phyloP scores from a whole-genome alignment of 139 green algal genomes.

The Parachlorella kessleri region DNA sequence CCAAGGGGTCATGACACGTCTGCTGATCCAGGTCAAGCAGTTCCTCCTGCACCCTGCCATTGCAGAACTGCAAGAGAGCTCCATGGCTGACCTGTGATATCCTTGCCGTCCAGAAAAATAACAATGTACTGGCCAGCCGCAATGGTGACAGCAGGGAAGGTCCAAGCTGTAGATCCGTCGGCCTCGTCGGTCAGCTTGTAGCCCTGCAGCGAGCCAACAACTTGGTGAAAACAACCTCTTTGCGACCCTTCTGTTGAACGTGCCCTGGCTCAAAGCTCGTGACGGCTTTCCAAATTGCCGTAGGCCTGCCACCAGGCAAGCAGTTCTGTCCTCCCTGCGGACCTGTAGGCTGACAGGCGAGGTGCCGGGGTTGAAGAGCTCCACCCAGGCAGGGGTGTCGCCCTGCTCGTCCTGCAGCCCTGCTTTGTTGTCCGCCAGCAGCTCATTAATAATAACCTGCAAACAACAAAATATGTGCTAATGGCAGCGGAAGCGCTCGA shows the following conservation, averaged over 20 bases:
- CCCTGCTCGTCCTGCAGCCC: slow-evolving; percentile 28
- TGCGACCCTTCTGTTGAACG: too few species aligned
- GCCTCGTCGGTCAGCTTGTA: slow-evolving; percentile 13
- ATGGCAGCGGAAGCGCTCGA: too few species aligned
- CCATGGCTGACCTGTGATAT: background rate
- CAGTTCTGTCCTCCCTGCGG: too few species aligned
- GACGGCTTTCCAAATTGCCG: too few species aligned
- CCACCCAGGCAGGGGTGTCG: slow-evolving; percentile 31
- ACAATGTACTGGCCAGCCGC: slow-evolving; percentile 9
- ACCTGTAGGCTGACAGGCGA: slow-evolving; percentile 25
- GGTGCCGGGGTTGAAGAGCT: slow-evolving; percentile 36
- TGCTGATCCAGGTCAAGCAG: too few species aligned
- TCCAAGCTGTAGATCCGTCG: background rate
- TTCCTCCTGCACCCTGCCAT: too few species aligned
- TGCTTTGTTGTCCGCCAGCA: slow-evolving; percentile 11
- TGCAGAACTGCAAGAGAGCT: too few species aligned
- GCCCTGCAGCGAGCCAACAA: background rate
- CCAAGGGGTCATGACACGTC: too few species aligned
- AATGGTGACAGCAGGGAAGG: slow-evolving; percentile 14
- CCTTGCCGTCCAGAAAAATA: slow-evolving; percentile 2
- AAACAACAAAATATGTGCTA: too few species aligned
- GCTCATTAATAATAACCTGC: slow-evolving; percentile 26
- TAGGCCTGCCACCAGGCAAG: too few species aligned
- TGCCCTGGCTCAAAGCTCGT: too few species aligned
- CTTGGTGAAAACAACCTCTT: too few species aligned